These are phyloP conservation scores for Stentor coeruleus DNA, from an alignment of 73 alveolate genomes.

Conservation along the genomic window DNA sequence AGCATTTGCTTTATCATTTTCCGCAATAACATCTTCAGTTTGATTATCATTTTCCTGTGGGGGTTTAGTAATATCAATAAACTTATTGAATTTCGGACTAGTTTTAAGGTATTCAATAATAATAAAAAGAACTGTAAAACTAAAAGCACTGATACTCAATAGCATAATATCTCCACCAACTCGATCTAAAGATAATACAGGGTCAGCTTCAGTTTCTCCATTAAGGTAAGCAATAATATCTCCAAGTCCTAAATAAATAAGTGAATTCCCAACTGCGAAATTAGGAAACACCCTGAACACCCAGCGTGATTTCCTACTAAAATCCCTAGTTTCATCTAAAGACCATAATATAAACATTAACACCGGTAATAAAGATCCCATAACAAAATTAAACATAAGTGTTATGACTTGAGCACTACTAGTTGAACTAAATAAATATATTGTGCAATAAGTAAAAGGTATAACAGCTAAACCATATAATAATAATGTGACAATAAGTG, in stretches of 20 bases:
- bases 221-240: not conserved
- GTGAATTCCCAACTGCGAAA: not conserved
- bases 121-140: too few relatives aligned
- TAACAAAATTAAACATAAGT: not conserved
- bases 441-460: constrained; percentile 8
- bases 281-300: not conserved
- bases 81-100: not conserved
- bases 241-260: not conserved
- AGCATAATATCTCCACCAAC: not conserved
- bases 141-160: not conserved
- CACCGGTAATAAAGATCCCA: not conserved
- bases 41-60: not conserved
- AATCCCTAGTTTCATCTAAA: not conserved
- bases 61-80: too few relatives aligned
- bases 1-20: constrained; percentile 52
- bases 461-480: constrained; percentile 25
- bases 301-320: not conserved
- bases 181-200: not conserved
- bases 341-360: not conserved
- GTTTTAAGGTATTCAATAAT: not conserved
- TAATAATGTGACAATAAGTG: constrained; percentile 27
- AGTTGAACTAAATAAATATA: not conserved
- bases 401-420: not conserved
- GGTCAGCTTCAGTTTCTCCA: not conserved
- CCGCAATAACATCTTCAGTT: constrained; percentile 60